Conservation (phyloP, 2,329 filamentous ascomycete genomes). For the Coleophoma crateriformis region DNA sequence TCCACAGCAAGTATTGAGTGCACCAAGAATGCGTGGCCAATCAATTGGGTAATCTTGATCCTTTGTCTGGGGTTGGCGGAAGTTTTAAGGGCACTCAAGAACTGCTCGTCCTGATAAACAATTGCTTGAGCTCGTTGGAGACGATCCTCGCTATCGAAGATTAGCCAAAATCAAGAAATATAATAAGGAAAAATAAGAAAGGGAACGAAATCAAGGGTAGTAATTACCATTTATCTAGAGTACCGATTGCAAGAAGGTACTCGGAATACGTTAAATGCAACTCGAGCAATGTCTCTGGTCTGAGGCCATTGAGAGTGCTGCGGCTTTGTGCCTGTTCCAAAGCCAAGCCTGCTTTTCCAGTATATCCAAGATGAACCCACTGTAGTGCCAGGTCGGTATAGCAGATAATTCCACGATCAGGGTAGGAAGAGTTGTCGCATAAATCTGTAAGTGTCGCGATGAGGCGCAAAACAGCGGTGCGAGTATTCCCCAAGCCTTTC, state of each 20-base stretch:
- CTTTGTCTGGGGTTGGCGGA: constrained; percentile 13
- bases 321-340: constrained; percentile 55
- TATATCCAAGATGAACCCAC: constrained; percentile 54
- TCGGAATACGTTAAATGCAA: constrained; percentile 71
- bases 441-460: constrained; percentile 41
- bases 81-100: constrained; percentile 7
- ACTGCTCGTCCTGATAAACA: constrained; percentile 18
- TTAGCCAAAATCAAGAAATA: constrained; percentile 9
- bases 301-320: constrained; percentile 31
- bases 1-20: constrained; percentile 28
- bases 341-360: constrained; percentile 47
- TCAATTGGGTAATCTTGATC: constrained; percentile 19
- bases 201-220: constrained; percentile 1
- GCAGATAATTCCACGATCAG: constrained; percentile 34
- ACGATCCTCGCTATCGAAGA: constrained; percentile 19
- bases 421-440: constrained; percentile 29
- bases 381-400: constrained; percentile 40
- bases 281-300: constrained; percentile 40
- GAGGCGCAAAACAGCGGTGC: constrained; percentile 42
- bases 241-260: constrained; percentile 64
- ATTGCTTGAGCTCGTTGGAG: constrained; percentile 19
- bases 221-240: constrained; percentile 51
- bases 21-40: constrained; percentile 29
- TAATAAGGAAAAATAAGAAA: constrained; percentile 3
- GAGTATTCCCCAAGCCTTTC: constrained; percentile 45